Evolutionary conservation across 2,329 filamentous ascomycete species (phyloP), one percentile per base, ranked within the genome.

Genomic region (Claviceps pazoutovae): DNA sequence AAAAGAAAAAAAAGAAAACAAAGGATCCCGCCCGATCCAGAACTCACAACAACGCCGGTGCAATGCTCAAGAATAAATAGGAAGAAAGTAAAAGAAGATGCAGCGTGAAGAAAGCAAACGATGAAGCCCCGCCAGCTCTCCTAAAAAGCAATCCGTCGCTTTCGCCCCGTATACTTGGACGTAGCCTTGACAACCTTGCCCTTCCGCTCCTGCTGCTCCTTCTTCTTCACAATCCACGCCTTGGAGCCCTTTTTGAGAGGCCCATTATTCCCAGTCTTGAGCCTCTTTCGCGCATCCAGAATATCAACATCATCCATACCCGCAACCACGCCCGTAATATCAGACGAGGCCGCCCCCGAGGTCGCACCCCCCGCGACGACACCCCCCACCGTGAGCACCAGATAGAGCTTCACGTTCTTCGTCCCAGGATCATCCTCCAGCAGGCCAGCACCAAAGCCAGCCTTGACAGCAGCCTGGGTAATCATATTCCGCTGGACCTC

Each of bases 401-500:
- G 75, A 66, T 98, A 98, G n/a, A 94, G 74, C 74, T 98, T 98
- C 59, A 84, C 82, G 64, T 90, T 96, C 76, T 98, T 98, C 39
- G 93, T 98, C 44, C 89, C 91, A 0, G 87, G 87, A 65, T 97
- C 91, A 68, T 98, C 93, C 68, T 97, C 91, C 47, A 98, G 73
- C 37, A 98, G 78, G 71, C 93, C 93, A 0, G 93, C 93, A 47
- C 93, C 91, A 62, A 98, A 98, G 0, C 93, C 93, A 1, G 93
- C 93, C 63, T 86, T 89, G 55, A 97, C 85, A 0, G 93, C 93
- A 0, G 93, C 93, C 54, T 80, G 78, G 49, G 84, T 88, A 59
- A 98, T 95, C 90, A 98, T 95, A 62, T 79, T 82, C 62, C 90
- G 80, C 71, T 98, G 93, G 56, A 80, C 75, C 59, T 94, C 86